Evolutionary conservation across 495 filamentous ascomycete species (phyloP).

Genomic region (Penicillium alfredii): DNA sequence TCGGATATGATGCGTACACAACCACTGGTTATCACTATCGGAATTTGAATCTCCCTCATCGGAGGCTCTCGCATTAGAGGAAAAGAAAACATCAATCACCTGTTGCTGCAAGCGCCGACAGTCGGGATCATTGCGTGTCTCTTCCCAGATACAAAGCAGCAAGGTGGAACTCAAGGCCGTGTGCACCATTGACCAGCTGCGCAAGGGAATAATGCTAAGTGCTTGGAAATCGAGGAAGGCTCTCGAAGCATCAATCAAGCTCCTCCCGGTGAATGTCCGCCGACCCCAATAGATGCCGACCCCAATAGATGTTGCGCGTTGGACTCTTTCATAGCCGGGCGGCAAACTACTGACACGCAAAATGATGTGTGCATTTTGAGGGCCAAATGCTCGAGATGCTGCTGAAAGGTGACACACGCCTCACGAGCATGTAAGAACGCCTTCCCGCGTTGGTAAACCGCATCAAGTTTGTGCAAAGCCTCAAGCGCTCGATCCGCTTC

Average conservation of each 20-base stretch:
- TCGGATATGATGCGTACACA: constrained; percentile 31
- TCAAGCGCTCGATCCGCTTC: constrained; percentile 17
- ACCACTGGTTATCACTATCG: constrained; percentile 24
- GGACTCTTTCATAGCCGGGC: constrained; percentile 28
- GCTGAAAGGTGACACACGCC: constrained; percentile 27
- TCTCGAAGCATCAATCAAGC: constrained; percentile 27
- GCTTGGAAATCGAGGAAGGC: constrained; percentile 33
- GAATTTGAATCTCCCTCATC: constrained; percentile 10
- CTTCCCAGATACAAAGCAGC: constrained; percentile 36
- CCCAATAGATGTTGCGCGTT: constrained; percentile 1
- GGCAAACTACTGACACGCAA: constrained; percentile 28
- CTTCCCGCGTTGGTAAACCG: constrained; percentile 13
- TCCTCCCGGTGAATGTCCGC: constrained; percentile 21
- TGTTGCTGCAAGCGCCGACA: constrained; percentile 28
- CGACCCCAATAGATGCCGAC: constrained; percentile 13
- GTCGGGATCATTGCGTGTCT: constrained; percentile 31
- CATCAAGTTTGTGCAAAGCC: constrained; percentile 19
- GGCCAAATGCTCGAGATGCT: constrained; percentile 32
- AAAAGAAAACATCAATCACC: constrained; percentile 32
- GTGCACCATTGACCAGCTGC: constrained; percentile 38
- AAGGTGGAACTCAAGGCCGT: constrained; percentile 33
- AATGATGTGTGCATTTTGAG: constrained; percentile 31
- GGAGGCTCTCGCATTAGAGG: constrained; percentile 11
- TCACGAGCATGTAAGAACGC: constrained; percentile 17
- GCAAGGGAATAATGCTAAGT: constrained; percentile 27